These are phyloP conservation scores for Neurospora sp. DNA, from an alignment of 495 filamentous ascomycete species.

Conservation along the genomic window DNA sequence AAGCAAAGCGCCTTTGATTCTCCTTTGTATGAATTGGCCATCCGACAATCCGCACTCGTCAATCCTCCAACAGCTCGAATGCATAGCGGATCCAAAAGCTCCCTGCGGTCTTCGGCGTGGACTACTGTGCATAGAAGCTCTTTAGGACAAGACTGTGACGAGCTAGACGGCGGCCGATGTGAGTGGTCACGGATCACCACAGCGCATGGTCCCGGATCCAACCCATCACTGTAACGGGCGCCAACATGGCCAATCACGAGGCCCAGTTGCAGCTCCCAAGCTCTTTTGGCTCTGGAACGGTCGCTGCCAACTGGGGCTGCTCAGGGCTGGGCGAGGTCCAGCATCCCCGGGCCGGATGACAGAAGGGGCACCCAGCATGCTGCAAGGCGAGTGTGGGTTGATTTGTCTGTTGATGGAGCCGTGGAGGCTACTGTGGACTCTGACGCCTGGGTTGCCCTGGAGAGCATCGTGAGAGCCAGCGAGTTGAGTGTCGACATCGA, in stretches of 20 bases:
- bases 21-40: neutral
- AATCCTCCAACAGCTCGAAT: neutral
- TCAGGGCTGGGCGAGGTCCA: slow-evolving; percentile 1
- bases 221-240: slow-evolving; percentile 31
- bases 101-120: neutral
- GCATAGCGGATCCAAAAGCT: neutral
- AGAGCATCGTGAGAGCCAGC: neutral
- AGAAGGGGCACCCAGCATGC: neutral
- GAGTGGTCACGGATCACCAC: slow-evolving; percentile 9
- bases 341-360: slow-evolving; percentile 4
- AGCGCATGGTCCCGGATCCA: slow-evolving; percentile 6
- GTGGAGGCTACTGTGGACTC: slow-evolving; percentile 4
- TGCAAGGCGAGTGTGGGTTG: neutral
- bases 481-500: neutral
- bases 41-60: neutral
- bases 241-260: slow-evolving; percentile 33
- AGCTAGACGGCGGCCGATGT: neutral
- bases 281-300: slow-evolving; percentile 9
- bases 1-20: neutral
- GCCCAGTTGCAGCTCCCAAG: slow-evolving; percentile 10
- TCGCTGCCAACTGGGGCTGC: neutral
- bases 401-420: neutral
- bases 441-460: neutral
- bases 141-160: neutral
- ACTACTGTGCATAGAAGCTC: neutral